Base-by-base conservation (phyloP, 805 yeast species). In the Myxozyma neotropica region DNA sequence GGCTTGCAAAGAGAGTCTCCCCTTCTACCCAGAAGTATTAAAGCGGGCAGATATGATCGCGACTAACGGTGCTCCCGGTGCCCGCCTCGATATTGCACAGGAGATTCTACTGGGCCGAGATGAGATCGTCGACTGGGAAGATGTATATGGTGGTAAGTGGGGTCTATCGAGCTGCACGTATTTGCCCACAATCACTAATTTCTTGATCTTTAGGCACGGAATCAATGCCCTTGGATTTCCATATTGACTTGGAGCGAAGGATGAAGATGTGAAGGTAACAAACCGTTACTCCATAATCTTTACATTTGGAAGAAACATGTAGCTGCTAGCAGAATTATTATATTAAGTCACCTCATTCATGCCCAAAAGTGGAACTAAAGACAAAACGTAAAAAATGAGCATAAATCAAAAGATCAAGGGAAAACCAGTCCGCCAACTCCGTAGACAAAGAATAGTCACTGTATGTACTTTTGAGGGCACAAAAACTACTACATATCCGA, bases 41-140 rank as follows among this genome's bases (percentile, higher is more conserved):
- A 39, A 39, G 42, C 55, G 66, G 15, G 64, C 66, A 13, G 56
- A 58, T 8, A 72, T 80, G 4, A 74, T 85, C 48, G 46, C 52
- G 21, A 38, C 56, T n/a, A 53, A 44, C 38, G 66, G 66, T 15
- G 66, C 58, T 17, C 64, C 59, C 6, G 90, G 90, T 13, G 87
- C 84, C 5, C 68, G 83, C 5, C 76, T 80, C 46, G 78, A 81
- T 59, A 58, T 89, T 61, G 96, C 89, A 70, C 81, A 79, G 61
- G 96, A 92, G 70, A 88, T 94, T 54, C 78, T 94, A 58, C 72
- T 83, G 70, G 89, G 89, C 75, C 86, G 82, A 69, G 98, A 94
- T 59, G 74, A 85, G 21, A 74, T 83, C 15, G 76, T 93, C 43
- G 97, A 89, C 68, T 93, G 98, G 97, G 98, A 94, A 69, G 98